These are phyloP conservation scores for Zoysia japonica DNA, from an alignment of 176 grass and related monocot genomes.

Conservation along the genomic window DNA sequence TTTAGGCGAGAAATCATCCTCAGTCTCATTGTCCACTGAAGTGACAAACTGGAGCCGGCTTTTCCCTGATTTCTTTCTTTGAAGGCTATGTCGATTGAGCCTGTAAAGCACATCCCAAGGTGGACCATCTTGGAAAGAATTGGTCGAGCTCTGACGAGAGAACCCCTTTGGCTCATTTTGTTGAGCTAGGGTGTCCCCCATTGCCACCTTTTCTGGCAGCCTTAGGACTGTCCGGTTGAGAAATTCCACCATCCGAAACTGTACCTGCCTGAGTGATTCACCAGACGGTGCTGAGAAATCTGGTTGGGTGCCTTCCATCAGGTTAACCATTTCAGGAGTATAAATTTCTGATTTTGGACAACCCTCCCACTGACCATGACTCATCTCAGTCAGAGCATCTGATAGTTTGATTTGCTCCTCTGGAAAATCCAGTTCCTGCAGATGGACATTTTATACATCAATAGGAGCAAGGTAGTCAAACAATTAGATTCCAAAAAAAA, in stretches of 20 bases:
- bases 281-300: conserved; percentile 81
- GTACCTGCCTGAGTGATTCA: conserved; percentile 84
- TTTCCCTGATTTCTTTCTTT: conserved; percentile 83
- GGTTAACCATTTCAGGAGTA: conserved; percentile 67
- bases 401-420: conserved; percentile 74
- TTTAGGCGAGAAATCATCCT: conserved; percentile 73
- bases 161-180: conserved; percentile 65
- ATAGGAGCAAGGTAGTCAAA: not conserved
- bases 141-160: conserved; percentile 66
- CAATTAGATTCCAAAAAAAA: no score
- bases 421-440: conserved; percentile 87
- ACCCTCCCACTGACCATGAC: conserved; percentile 88
- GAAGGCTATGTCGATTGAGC: conserved; percentile 62
- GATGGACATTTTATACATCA: conserved; percentile 19
- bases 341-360: conserved; percentile 74
- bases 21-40: conserved; percentile 61
- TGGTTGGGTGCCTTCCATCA: conserved; percentile 68
- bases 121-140: conserved; percentile 66
- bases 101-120: conserved; percentile 61
- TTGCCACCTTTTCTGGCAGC: conserved; percentile 76
- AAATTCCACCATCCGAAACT: conserved; percentile 80
- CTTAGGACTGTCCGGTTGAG: conserved; percentile 65
- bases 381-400: conserved; percentile 78
- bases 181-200: conserved; percentile 45
- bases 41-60: conserved; percentile 85